Percentiles rank a stretch among this genome's conserved stretches.
Evolutionary conservation across 805 yeast genomes (phyloP).

Genomic region (Myxozyma neglecta): DNA sequence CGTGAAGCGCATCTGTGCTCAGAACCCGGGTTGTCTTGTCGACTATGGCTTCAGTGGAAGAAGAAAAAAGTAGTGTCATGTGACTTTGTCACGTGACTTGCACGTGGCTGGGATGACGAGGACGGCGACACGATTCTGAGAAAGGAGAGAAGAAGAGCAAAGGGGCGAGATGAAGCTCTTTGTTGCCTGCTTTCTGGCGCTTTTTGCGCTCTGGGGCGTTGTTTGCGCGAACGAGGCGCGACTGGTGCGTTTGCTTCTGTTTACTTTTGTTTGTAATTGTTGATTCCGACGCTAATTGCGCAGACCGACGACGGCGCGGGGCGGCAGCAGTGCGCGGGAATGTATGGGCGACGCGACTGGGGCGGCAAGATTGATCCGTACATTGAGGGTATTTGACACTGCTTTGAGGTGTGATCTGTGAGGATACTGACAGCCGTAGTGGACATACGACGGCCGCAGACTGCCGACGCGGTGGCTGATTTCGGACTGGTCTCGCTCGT

Average conservation of each 20-base stretch:
- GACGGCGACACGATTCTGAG: no score
- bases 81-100: no score
- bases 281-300: neutral
- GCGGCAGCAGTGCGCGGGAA: constrained; percentile 81
- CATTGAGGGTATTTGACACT: constrained; percentile 48
- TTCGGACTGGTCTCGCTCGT: constrained; percentile 60
- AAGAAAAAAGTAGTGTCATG: no score
- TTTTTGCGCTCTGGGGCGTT: neutral
- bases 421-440: neutral
- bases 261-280: neutral
- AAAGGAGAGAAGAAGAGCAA: neutral
- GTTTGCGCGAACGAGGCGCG: constrained; percentile 9
- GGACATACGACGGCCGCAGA: neutral
- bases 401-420: constrained; percentile 24
- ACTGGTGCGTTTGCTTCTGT: neutral
- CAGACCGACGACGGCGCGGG: constrained; percentile 48
- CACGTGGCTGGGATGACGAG: no score
- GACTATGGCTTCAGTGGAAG: no score
- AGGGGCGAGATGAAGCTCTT: neutral
- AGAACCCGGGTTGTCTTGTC: no score
- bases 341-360: constrained; percentile 85
- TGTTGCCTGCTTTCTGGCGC: neutral
- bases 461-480: neutral
- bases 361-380: constrained; percentile 73
- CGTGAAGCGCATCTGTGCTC: no score